Percentiles rank a stretch among this genome's conserved stretches.
These are phyloP conservation scores for Sugiyamaella paludigena DNA, from an alignment of 1,139 yeast species.

Conservation along the genomic window DNA sequence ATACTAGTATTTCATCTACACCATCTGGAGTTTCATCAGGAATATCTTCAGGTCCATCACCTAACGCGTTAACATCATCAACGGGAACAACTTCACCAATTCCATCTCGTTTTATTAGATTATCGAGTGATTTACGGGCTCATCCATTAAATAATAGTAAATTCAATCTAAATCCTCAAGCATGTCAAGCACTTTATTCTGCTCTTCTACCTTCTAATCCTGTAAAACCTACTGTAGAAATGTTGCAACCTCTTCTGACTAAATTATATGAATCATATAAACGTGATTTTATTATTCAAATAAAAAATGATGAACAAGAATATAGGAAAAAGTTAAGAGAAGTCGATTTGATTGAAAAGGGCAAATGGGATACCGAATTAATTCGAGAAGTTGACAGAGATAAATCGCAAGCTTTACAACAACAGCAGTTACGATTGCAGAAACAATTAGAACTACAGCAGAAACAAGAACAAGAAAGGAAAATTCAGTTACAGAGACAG, in stretches of 20 bases:
- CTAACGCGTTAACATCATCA: background rate
- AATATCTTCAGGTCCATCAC: conserved; percentile 6
- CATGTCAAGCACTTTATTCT: conserved; percentile 30
- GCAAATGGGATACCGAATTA: conserved; percentile 37
- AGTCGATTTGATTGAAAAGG: conserved; percentile 38
- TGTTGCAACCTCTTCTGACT: conserved; percentile 30
- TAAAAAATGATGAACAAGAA: conserved; percentile 37
- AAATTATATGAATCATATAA: conserved; percentile 34
- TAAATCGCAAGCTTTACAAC: conserved; percentile 22
- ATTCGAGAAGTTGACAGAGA: conserved; percentile 25
- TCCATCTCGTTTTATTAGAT: conserved; percentile 22
- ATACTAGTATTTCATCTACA: background rate
- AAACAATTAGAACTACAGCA: conserved; percentile 28
- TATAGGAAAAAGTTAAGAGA: conserved; percentile 34
- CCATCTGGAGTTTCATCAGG: background rate
- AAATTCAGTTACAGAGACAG: conserved; percentile 25
- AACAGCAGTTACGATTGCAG: conserved; percentile 27
- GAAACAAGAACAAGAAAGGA: conserved; percentile 26
- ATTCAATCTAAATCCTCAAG: conserved; percentile 30
- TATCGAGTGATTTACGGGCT: conserved; percentile 28
- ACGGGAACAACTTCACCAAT: conserved; percentile 5
- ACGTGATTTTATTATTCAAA: conserved; percentile 30
- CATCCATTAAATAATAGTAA: conserved; percentile 31
- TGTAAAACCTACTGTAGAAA: conserved; percentile 28
- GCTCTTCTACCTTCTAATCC: conserved; percentile 31